phyloP scores from a whole-genome alignment of 495 filamentous ascomycete species.

The Xylaria intraflava region DNA sequence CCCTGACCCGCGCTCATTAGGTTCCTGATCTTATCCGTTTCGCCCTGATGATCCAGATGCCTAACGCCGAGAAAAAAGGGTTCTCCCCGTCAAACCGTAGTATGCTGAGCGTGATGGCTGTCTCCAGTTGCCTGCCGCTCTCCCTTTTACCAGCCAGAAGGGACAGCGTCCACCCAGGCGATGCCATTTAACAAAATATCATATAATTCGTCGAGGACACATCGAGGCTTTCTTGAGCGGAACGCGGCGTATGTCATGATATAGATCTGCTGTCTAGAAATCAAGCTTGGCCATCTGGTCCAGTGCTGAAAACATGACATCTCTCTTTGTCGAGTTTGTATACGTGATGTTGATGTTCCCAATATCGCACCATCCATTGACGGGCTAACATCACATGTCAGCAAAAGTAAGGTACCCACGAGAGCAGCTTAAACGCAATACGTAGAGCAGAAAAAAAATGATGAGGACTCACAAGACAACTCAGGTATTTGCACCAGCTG shows the following conservation, averaged over 20 bases:
- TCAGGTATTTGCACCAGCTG: slow-evolving; percentile 88
- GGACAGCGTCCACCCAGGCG: background rate
- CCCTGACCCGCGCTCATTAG: background rate
- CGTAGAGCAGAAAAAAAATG: too few relatives aligned
- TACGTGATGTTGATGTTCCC: slow-evolving; percentile 42
- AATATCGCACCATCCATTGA: slow-evolving; percentile 74
- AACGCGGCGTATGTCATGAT: background rate
- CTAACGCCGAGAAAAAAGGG: background rate
- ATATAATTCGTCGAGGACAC: slow-evolving; percentile 3
- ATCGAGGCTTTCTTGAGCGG: background rate
- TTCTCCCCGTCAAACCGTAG: background rate
- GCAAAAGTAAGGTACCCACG: background rate
- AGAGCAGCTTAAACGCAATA: too few relatives aligned
- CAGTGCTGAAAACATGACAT: slow-evolving; percentile 12
- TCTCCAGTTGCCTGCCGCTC: background rate
- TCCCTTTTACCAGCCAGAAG: background rate
- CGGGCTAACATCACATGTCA: slow-evolving; percentile 43
- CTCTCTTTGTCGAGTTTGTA: slow-evolving; percentile 25
- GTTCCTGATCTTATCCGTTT: background rate
- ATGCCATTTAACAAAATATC: background rate
- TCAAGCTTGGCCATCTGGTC: background rate
- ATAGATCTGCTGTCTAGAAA: background rate
- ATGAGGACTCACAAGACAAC: slow-evolving; percentile 71
- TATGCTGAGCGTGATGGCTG: background rate
- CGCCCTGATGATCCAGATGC: background rate